Evolutionary conservation across 106 monocot genomes (phyloP), one percentile per base, ranked within the genome.

Genomic region (Dendrobium huoshanense): DNA sequence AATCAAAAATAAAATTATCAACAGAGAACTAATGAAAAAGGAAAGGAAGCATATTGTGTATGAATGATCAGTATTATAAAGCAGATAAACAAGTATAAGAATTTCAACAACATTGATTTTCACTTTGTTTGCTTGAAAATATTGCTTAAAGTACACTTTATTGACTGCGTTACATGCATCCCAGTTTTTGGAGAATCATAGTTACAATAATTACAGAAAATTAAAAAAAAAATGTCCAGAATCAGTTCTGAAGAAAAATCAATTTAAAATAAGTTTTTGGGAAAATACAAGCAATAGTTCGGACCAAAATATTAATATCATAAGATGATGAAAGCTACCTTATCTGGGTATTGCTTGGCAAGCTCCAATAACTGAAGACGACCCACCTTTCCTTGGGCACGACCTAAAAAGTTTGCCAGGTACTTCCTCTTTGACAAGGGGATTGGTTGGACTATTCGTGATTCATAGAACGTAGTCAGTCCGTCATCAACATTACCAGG

Each of bases 401-500:
- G 98, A 27, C 98, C 98, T 79, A 99, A 81, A 86, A 93, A 99
- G 56, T 93, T 99, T 45, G 98, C 98, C 80, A 95, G 74, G 56
- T 95, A 90, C 77, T 92, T 95, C 82, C 98, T 93, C 73, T 87
- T 91, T 70, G 92, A 90, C 74, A 99, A 85, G 41, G 98, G 92
- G 59, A 95, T 75, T 72, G 98, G 98, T 83, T 86, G 77, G 24
- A 95, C 91, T 9, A 82, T 48, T 31, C 81, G 56, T 29, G 90
- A 81, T 4, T 85, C 90, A 82, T 79, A 65, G 73, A 83, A 67
- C 72, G 78, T 82, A 42, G 91, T 95, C 89, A 99, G 88, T 33
- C 85, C 87, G 90, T 99, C 98, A 79, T 99, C 95, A 74, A 99
- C 95, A 90, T 99, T 95, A 17, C 98, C 98, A 79, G 98, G 98